Conservation (phyloP, 257 asterid species). For the Apocynum venetum region DNA sequence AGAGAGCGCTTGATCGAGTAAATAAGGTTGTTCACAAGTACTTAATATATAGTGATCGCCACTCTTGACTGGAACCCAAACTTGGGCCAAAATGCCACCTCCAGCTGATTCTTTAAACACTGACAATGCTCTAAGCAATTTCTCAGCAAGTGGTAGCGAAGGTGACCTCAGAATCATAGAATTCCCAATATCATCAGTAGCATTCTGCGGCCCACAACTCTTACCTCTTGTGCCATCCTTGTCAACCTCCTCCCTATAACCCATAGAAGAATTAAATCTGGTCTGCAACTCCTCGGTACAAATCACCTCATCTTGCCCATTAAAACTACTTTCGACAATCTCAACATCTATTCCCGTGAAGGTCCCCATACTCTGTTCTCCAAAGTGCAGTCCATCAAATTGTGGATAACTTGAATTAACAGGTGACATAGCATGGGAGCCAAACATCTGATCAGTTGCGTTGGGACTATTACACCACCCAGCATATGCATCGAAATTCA, state of each 20-base stretch:
- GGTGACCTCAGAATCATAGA: conserved; percentile 48
- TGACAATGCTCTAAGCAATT: conserved; percentile 66
- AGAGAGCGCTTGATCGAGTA: conserved; percentile 66
- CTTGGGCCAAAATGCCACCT: conserved; percentile 77
- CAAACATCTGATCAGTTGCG: conserved; percentile 52
- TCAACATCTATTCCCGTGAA: conserved; percentile 29
- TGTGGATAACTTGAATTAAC: conserved; percentile 30
- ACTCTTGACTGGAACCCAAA: conserved; percentile 72
- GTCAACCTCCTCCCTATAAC: conserved; percentile 30
- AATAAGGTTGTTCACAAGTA: conserved; percentile 78
- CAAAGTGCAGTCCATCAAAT: conserved; percentile 43
- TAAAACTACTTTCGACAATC: conserved; percentile 24
- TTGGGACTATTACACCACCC: conserved; percentile 70
- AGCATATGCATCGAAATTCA: conserved; percentile 53
- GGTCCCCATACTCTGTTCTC: conserved; percentile 36
- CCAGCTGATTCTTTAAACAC: conserved; percentile 64
- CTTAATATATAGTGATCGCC: conserved; percentile 60
- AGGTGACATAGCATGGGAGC: conserved; percentile 48
- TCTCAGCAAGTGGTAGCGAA: conserved; percentile 44
- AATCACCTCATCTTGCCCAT: conserved; percentile 29
- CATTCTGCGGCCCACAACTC: conserved; percentile 25
- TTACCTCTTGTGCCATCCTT: conserved; percentile 26
- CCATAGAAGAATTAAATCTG: conserved; percentile 26
- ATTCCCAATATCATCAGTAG: conserved; percentile 20
- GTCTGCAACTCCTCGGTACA: conserved; percentile 27